Conservation (phyloP, 805 yeast genomes). For the Cyberlindnera misumaiensis region DNA sequence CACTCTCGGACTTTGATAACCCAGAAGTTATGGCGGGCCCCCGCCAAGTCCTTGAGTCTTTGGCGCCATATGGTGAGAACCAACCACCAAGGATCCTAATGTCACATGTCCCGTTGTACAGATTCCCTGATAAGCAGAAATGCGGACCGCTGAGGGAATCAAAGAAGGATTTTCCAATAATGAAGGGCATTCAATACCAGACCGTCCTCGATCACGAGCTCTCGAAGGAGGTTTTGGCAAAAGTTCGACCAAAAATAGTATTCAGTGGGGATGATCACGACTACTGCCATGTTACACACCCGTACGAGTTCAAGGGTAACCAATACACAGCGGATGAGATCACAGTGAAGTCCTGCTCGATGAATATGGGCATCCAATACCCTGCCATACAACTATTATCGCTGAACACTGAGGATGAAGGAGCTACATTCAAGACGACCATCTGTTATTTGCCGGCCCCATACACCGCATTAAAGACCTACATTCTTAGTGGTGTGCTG, state of each 20-base stretch:
- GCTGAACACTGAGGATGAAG: constrained; percentile 33
- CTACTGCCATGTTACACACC: constrained; percentile 74
- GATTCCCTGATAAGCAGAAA: constrained; percentile 51
- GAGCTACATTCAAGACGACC: constrained; percentile 31
- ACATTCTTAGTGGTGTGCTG: constrained; percentile 22
- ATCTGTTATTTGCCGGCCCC: constrained; percentile 57
- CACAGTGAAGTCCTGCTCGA: constrained; percentile 82
- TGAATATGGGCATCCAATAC: constrained; percentile 82
- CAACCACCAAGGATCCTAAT: constrained; percentile 59
- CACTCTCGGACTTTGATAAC: constrained; percentile 57
- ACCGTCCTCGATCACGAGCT: constrained; percentile 68
- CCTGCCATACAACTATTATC: constrained; percentile 89
- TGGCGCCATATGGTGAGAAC: constrained; percentile 23
- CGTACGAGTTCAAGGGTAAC: constrained; percentile 20
- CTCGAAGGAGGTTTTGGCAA: constrained; percentile 50
- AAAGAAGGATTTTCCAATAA: constrained; percentile 54
- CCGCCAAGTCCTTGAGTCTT: constrained; percentile 39
- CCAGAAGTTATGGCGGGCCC: constrained; percentile 41
- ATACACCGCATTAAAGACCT: constrained; percentile 34
- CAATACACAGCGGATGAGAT: constrained; percentile 51
- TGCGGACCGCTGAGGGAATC: constrained; percentile 83
- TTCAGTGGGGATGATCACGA: constrained; percentile 98
- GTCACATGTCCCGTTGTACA: constrained; percentile 82
- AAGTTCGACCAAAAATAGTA: constrained; percentile 57
- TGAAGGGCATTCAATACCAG: constrained; percentile 79